Evolutionary conservation across 78 protist genomes (phyloP), one percentile per base, ranked within the genome.

Genomic region (Salpingoeca rosetta): DNA sequence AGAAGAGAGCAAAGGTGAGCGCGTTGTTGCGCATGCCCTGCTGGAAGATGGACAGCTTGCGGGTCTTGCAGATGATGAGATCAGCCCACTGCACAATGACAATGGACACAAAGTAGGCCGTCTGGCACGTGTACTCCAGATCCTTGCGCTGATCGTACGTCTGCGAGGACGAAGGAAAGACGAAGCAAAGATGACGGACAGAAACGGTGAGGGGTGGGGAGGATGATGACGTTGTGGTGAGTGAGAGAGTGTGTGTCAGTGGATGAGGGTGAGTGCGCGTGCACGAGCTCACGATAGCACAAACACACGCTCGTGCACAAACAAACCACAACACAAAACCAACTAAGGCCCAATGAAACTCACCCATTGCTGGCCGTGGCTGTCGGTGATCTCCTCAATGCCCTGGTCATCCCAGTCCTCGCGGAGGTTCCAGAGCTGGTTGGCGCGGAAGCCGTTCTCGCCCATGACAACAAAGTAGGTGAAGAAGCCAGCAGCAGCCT

Each of bases 11-110:
- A 77, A 86, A 87, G 88, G 82, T 91, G 90, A 95, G 88, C 40
- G 79, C 85, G 75, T 26, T 43, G 84, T 95, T 95, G 39, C 90
- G 41, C 72, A 93, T 82, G 51, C 92, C 93, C 39, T 92, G 94
- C 44, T 80, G 86, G 90, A 94, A 91, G 56, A 95, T 26, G 22
- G 97, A 93, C 51, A 92, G 86, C 40, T 39, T 80, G 40, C 97
- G 80, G 37, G 98, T 94, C 88, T 94, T 94, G 89, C 97, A 94
- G 35, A 91, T 82, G 1, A 94, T 65, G 10, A 94, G 75, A n/a
- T 95, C 93, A 51, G 96, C 96, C 84, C 93, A 85, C 87, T 95
- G 95, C 40, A 74, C 90, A 24, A 90, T 27, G 37, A 94, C 90
- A 43, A 94, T 87, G 35, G 93, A 83, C 35, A 94, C 85, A 74